Conservation (phyloP, 768 basidiomycete genomes). For the Gloeophyllum trabeum region DNA sequence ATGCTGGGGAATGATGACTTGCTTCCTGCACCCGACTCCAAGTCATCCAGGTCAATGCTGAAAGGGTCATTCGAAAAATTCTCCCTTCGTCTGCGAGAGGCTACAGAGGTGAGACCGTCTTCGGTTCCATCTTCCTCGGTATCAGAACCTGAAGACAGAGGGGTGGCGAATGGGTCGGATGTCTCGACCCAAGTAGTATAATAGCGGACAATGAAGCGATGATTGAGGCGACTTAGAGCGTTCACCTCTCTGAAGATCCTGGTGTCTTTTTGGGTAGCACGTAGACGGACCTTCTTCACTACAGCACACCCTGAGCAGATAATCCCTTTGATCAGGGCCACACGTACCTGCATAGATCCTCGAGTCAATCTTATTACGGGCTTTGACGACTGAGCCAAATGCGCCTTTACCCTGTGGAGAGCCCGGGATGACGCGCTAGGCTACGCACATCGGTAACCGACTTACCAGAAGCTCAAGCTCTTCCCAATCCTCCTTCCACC, state of each 20-base stretch:
- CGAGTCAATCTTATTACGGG: conserved; percentile 77
- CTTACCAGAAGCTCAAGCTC: conserved; percentile 74
- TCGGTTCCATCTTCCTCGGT: conserved; percentile 25
- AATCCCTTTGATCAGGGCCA: background rate
- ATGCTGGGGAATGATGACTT: conserved; percentile 76
- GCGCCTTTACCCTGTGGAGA: conserved; percentile 66
- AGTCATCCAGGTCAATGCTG: conserved; percentile 52
- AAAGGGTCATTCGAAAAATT: conserved; percentile 47
- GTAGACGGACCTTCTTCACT: conserved; percentile 87
- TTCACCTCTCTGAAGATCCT: conserved; percentile 90
- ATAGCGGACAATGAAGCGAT: conserved; percentile 87
- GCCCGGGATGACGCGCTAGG: conserved; percentile 1
- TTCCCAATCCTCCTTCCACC: conserved; percentile 93
- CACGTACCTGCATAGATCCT: conserved; percentile 69
- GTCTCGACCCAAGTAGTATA: conserved; percentile 88
- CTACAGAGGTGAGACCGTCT: conserved; percentile 44
- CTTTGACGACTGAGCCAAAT: conserved; percentile 93
- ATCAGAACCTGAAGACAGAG: conserved; percentile 30
- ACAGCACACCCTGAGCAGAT: conserved; percentile 2
- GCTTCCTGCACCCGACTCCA: conserved; percentile 35
- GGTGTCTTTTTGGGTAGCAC: conserved; percentile 65
- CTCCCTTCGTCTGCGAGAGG: no score
- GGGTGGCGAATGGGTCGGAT: conserved; percentile 37
- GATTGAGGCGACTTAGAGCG: conserved; percentile 76
- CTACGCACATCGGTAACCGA: conserved; percentile 7